Evolutionary conservation across 2,329 filamentous ascomycete species (phyloP).

Genomic region (Cercospora sesami): DNA sequence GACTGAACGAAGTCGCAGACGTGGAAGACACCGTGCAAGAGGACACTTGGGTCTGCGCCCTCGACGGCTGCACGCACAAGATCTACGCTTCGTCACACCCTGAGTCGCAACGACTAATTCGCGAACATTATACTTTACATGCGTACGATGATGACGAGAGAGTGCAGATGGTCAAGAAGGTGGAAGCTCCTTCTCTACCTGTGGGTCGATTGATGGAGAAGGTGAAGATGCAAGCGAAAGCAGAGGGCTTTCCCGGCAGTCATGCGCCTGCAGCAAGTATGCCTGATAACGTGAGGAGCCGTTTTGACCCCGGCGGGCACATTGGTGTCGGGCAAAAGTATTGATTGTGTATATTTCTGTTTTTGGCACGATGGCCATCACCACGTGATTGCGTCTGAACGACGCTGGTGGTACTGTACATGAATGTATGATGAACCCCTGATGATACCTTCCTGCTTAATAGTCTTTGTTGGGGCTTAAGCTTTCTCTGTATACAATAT

Average conservation of each 20-base stretch:
- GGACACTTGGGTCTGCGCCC: conserved; percentile 66
- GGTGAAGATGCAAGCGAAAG: conserved; percentile 40
- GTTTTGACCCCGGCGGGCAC: conserved; percentile 13
- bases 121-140: conserved; percentile 62
- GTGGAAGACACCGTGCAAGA: conserved; percentile 34
- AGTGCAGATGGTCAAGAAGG: conserved; percentile 56
- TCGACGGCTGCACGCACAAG: conserved; percentile 63
- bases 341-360: conserved; percentile 12
- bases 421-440: background rate
- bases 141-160: conserved; percentile 56
- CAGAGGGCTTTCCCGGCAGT: conserved; percentile 28
- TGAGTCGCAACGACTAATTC: conserved; percentile 58
- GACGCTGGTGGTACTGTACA: background rate
- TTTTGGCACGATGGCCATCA: no score
- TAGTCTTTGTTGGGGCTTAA: background rate
- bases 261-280: conserved; percentile 9
- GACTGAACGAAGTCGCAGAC: conserved; percentile 27
- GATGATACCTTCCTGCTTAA: background rate
- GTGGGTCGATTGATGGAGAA: conserved; percentile 49
- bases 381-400: background rate
- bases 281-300: conserved; percentile 21
- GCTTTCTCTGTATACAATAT: background rate
- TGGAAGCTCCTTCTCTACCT: conserved; percentile 51
- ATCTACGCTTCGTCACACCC: conserved; percentile 63
- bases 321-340: conserved; percentile 13